Evolutionary conservation across 768 basidiomycete genomes (phyloP), one percentile per base, ranked within the genome.

Genomic region (Sporobolomyces pararoseus): DNA sequence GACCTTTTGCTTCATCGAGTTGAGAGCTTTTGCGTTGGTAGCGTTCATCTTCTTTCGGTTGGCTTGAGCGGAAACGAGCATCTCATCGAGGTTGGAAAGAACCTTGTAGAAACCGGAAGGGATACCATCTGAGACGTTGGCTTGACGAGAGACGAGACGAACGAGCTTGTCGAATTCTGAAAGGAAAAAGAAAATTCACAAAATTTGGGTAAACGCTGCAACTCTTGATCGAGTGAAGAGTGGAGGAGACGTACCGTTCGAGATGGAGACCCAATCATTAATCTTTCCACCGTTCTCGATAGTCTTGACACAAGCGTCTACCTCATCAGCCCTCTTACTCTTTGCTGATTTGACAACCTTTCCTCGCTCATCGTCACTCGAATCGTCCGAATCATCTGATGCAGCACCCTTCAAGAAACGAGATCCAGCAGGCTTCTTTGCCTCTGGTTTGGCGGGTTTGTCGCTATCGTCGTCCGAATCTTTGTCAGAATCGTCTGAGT

Each of bases 1-100:
- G 64, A 97, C 84, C 80, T 94, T 96, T 81, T 98, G 95, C 81
- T 94, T 97, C 87, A 97, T 89, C n/a, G 89, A 89, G 61, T 91
- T 97, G 73, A 98, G 84, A 3, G 93, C 91, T 77, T 90, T 93
- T 47, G 92, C 90, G 76, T 94, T 94, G 71, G 85, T 88, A 2
- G 91, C 77, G 64, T 93, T 95, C 88, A 94, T 91, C 82, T 96
- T 97, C 82, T 97, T 96, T 82, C 90, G 89, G 14, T 91, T 87
- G 68, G 89, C 88, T 80, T 94, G 80, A 9, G 91, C 86, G 31
- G 80, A 82, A 74, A 86, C 88, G 75, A 96, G 81, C 14, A 90
- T 86, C 29, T 83, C 79, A 74, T 98, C 96, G 44, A 98, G 85
- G 74, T 83, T 85, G 65, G 82, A 80, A 54, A 90, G 84, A 37